Base-by-base conservation (phyloP, 257 asterid species). In the Verbascum thapsus region DNA sequence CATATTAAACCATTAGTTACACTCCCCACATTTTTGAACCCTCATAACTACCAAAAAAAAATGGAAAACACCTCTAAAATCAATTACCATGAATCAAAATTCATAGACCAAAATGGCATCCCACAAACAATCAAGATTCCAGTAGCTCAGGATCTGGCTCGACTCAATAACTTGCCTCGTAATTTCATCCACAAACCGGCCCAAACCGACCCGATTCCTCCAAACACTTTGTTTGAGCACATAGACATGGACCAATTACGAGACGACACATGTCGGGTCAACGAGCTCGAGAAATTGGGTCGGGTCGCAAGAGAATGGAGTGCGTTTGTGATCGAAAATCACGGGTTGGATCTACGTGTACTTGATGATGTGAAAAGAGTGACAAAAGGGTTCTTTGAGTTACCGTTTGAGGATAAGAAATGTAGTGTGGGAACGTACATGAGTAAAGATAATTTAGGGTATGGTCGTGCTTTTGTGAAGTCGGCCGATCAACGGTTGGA, bases 141-240 rank as follows among this genome's bases (percentile, higher is more conserved):
- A 0, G 80, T 80, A 11, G 85, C 76, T 7, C 85, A 80, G 50
- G 85, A 80, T 30, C 61, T 80, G 45, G 68, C 78, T 59, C 78
- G 70, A 10, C 18, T 54, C 7, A 63, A 51, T 7, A 13, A 13
- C 76, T 42, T 76, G n/a, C 85, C 80, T 52, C 42, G 18, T 10
- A 68, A 64, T 0, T 76, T 80, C 71, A 63, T 73, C 72, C 79
- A 39, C 11, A 57, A 51, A 6, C 48, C 57, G 41, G 67, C 50
- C 18, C 49, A 41, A 19, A 40, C 38, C 53, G 38, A 3, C 47
- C 67, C 71, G 39, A 3, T 61, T 42, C 56, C 60, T 11, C 0
- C 62, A 19, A 20, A 23, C 35, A 15, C 64, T 30, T 63, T 61
- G 1, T 72, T 72, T 5, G 67, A 68, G 20, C 58, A 62, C 35